Conservation (phyloP, 495 filamentous ascomycete genomes). For the Chaetomium cochliodes region DNA sequence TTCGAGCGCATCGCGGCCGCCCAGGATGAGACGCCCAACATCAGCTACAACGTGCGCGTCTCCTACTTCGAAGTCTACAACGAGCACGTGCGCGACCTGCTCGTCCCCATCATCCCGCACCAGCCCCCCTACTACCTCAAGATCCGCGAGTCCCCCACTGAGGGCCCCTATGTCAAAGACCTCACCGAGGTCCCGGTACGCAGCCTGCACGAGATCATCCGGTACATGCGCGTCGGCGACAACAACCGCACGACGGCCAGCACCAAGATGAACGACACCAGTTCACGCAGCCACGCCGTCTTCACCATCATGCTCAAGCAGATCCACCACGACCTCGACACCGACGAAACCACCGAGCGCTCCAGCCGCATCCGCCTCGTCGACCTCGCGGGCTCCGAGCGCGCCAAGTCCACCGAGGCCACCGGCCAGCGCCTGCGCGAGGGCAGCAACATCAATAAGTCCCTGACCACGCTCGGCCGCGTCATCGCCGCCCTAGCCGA, state of each 20-base stretch:
- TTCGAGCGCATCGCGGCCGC: slow-evolving; percentile 91
- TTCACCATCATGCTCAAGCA: slow-evolving; percentile 98
- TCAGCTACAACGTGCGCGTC: slow-evolving; percentile 93
- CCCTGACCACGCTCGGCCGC: slow-evolving; percentile 88
- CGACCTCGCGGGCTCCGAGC: slow-evolving; percentile 91
- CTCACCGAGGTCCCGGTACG: slow-evolving; percentile 88
- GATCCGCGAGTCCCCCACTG: slow-evolving; percentile 90
- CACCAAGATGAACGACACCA: slow-evolving; percentile 99
- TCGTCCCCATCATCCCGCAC: slow-evolving; percentile 68
- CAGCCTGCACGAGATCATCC: slow-evolving; percentile 77
- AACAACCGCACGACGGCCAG: slow-evolving; percentile 84
- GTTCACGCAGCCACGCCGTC: slow-evolving; percentile 88
- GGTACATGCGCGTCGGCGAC: slow-evolving; percentile 88
- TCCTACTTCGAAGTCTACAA: slow-evolving; percentile 99
- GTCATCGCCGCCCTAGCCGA: slow-evolving; percentile 97
- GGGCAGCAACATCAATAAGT: slow-evolving; percentile 98
- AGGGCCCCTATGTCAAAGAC: slow-evolving; percentile 98
- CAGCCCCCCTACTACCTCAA: slow-evolving; percentile 89
- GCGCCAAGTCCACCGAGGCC: slow-evolving; percentile 93
- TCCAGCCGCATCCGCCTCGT: slow-evolving; percentile 91
- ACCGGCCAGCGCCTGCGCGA: slow-evolving; percentile 87
- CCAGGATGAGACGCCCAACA: slow-evolving; percentile 68
- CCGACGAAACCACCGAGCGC: slow-evolving; percentile 93
- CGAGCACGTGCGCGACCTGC: slow-evolving; percentile 93
- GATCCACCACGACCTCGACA: slow-evolving; percentile 86